Conservation (phyloP, 441 rosid species). For the Isatis lusitanica region DNA sequence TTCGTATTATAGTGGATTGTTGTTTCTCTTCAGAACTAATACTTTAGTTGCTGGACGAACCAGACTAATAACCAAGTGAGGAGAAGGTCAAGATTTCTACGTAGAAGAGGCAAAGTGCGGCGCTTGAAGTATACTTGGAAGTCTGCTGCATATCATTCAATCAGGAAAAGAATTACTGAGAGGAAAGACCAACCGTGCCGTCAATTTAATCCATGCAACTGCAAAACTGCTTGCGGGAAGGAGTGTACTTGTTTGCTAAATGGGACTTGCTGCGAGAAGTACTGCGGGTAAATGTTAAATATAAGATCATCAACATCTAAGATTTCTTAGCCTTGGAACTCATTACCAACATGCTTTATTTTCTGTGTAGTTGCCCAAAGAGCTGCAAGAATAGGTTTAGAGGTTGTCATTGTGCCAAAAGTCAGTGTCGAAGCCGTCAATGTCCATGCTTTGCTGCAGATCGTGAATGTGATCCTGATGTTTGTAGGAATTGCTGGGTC, state of each 20-base stretch:
- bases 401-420: slow-evolving; percentile 99
- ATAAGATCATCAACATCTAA: background rate
- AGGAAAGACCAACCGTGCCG: slow-evolving; percentile 99
- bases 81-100: slow-evolving; percentile 92
- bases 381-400: slow-evolving; percentile 98
- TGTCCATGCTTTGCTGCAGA: slow-evolving; percentile 99
- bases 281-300: slow-evolving; percentile 81
- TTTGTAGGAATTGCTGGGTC: slow-evolving; percentile 99
- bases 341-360: slow-evolving; percentile 11
- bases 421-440: slow-evolving; percentile 98
- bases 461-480: slow-evolving; percentile 99
- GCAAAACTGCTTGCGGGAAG: slow-evolving; percentile 91
- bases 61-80: slow-evolving; percentile 81
- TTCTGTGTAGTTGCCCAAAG: slow-evolving; percentile 77
- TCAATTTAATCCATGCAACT: slow-evolving; percentile 95
- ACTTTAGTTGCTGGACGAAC: slow-evolving; percentile 26
- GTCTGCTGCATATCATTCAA: slow-evolving; percentile 97
- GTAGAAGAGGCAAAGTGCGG: slow-evolving; percentile 94
- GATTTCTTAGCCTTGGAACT: slow-evolving; percentile 4
- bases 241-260: slow-evolving; percentile 85
- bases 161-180: slow-evolving; percentile 85
- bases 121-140: slow-evolving; percentile 99
- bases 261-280: slow-evolving; percentile 99
- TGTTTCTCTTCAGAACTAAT: slow-evolving; percentile 15
- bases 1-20: background rate